phyloP scores from a whole-genome alignment of 2,329 filamentous ascomycete genomes.

The Beauveria medogensis region DNA sequence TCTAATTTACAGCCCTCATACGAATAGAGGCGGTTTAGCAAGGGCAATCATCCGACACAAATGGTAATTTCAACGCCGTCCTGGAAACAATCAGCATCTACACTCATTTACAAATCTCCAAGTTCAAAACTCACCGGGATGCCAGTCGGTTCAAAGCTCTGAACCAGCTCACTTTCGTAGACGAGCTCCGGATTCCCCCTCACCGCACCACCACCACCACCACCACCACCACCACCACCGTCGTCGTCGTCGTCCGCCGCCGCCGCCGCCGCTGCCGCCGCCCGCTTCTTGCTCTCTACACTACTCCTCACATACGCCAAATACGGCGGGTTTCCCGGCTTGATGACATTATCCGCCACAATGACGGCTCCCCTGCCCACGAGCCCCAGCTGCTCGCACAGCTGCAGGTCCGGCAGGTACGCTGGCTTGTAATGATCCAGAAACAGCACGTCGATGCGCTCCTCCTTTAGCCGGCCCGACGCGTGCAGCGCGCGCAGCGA shows the following conservation, averaged over 20 bases:
- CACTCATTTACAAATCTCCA: neutral
- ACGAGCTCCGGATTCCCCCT: conserved; percentile 55
- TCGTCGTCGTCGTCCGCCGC: conserved; percentile 22
- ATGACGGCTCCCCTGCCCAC: conserved; percentile 55
- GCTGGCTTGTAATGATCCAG: conserved; percentile 74
- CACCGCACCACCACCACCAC: conserved; percentile 16
- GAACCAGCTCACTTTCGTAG: conserved; percentile 55
- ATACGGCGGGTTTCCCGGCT: conserved; percentile 63
- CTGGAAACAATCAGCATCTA: conserved; percentile 26
- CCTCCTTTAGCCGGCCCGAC: conserved; percentile 38
- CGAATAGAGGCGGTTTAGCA: neutral
- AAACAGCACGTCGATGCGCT: conserved; percentile 64
- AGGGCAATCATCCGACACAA: conserved; percentile 34
- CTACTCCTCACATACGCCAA: conserved; percentile 61
- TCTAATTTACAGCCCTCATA: neutral
- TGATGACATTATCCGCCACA: conserved; percentile 63
- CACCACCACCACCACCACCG: conserved; percentile 16
- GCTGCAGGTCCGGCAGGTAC: conserved; percentile 66
- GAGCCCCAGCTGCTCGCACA: conserved; percentile 63
- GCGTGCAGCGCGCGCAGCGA: conserved; percentile 53
- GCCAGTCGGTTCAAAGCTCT: conserved; percentile 62
- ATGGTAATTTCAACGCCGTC: conserved; percentile 60
- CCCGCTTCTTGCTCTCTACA: conserved; percentile 48
- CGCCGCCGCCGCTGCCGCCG: conserved; percentile 25
- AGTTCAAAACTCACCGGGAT: conserved; percentile 43